These are phyloP conservation scores for Nicotiana undulata DNA, from an alignment of 257 asterid genomes.

Conservation along the genomic window DNA sequence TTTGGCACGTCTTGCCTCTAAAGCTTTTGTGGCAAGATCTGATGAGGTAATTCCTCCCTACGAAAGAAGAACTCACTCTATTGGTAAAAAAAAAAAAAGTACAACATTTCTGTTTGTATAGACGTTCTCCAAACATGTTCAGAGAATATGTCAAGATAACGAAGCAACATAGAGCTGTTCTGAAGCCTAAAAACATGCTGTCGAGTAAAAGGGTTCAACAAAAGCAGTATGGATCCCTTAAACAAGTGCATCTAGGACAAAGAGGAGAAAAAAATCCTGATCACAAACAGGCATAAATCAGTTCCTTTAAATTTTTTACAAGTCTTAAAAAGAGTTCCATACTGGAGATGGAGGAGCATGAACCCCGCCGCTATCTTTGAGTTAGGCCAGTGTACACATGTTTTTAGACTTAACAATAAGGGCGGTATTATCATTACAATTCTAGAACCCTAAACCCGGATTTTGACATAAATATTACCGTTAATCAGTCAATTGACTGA, in stretches of 20 bases:
- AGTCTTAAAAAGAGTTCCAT: neutral
- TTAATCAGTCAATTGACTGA: neutral
- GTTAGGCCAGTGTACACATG: neutral
- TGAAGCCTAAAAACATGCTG: neutral
- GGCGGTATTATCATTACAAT: neutral
- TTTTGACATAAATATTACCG: neutral
- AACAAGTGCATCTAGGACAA: neutral
- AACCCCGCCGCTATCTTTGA: neutral
- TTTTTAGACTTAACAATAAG: neutral
- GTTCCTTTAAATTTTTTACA: neutral
- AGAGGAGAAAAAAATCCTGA: neutral
- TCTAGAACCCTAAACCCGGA: neutral
- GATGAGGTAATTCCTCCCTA: slow-evolving; percentile 99
- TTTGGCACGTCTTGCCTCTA: slow-evolving; percentile 86
- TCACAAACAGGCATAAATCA: neutral
- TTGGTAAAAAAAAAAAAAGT: neutral
- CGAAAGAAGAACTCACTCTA: slow-evolving; percentile 6
- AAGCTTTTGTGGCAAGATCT: slow-evolving; percentile 92
- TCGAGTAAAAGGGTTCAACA: too few relatives aligned
- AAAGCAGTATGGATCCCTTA: neutral
- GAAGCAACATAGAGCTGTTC: neutral
- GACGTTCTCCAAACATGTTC: neutral
- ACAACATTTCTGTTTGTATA: neutral
- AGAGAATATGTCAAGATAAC: neutral
- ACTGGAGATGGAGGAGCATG: neutral